Base-by-base conservation (phyloP, 257 asterid species). In the Solanum sitiens region DNA sequence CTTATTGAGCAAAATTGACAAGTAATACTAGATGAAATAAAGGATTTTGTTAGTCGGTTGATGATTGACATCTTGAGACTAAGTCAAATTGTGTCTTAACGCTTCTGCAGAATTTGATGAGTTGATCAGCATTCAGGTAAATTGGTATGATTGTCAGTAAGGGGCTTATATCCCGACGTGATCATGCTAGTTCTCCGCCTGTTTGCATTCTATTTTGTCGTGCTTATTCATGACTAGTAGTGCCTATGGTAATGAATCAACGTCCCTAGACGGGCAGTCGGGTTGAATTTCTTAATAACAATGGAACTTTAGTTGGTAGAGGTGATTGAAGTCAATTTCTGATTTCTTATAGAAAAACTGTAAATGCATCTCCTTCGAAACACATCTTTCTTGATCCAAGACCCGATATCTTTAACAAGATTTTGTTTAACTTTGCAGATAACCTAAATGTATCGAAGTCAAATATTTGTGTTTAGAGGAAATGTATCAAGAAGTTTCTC, bases 31-130 rank as follows among this genome's bases (percentile, higher is more conserved):
- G 91, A 94, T 68, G 98, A 95, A 87, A 18, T 95, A 30, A 93
- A 89, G 59, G 67, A 35, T 61, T 90, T 93, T 71, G 95, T 92
- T 59, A 90, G 91, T 87, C 91, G 94, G 87, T 86, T 94, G 72
- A 83, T 95, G 89, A 95, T 89, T 85, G 98, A 95, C 89, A 87
- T 91, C 11, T 37, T 92, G 11, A 91, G 89, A 59, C 97, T 96
- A 45, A 90, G 95, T 91, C 87, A 72, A 88, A 89, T 90, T 16
- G 85, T 86, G 68, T 32, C 90, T 5, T 87, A 71, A 89, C 82
- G 87, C 86, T 87, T 83, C 12, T 77, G 47, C n/a, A 44, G 18
- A 23, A 76, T 40, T 35, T 2, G 12, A 75, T 27, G 30, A 27
- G 30, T 27, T 27, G 30, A 27, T 27, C 30, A 75, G 32, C 12